Evolutionary conservation across 139 green algal genomes (phyloP).

Genomic region (Asterochloris sp.): DNA sequence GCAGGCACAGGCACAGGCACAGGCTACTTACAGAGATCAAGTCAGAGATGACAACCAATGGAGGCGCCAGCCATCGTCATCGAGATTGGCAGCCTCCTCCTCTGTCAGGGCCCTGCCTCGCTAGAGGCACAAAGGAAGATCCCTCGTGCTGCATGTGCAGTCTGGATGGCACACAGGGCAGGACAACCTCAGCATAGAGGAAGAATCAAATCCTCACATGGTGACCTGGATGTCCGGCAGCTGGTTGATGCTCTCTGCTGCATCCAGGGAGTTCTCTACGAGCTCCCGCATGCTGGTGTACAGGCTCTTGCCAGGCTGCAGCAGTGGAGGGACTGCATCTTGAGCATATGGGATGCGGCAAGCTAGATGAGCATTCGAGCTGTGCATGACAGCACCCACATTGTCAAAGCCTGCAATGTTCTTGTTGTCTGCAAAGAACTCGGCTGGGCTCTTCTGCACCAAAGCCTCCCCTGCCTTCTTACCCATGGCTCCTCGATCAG

Average conservation of each 20-base stretch:
- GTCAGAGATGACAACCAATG: not conserved
- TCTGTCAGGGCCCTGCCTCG: not conserved
- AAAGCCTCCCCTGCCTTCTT: slow-evolving; percentile 50
- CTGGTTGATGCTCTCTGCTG: slow-evolving; percentile 74
- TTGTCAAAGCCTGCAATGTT: slow-evolving; percentile 99
- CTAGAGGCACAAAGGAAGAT: not conserved
- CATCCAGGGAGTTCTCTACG: slow-evolving; percentile 94
- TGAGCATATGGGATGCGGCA: too few species aligned
- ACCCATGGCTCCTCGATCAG: not conserved
- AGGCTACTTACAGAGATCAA: not conserved
- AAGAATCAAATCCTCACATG: slow-evolving; percentile 48
- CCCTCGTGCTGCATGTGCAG: not conserved
- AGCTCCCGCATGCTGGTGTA: slow-evolving; percentile 96
- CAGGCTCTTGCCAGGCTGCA: slow-evolving; percentile 91
- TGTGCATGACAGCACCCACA: slow-evolving; percentile 35
- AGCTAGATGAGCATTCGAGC: too few species aligned
- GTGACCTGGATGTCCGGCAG: slow-evolving; percentile 79
- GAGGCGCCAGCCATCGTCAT: too few species aligned
- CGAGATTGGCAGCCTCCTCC: not conserved
- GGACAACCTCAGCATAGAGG: not conserved
- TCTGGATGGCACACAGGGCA: not conserved
- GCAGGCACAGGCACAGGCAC: not conserved
- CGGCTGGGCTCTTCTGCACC: slow-evolving; percentile 84
- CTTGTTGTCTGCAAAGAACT: slow-evolving; percentile 99
- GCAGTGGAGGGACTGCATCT: not conserved